Evolutionary conservation across 2,329 filamentous ascomycete species (phyloP), one percentile per base, ranked within the genome.

Genomic region (Colletotrichum sublineola): DNA sequence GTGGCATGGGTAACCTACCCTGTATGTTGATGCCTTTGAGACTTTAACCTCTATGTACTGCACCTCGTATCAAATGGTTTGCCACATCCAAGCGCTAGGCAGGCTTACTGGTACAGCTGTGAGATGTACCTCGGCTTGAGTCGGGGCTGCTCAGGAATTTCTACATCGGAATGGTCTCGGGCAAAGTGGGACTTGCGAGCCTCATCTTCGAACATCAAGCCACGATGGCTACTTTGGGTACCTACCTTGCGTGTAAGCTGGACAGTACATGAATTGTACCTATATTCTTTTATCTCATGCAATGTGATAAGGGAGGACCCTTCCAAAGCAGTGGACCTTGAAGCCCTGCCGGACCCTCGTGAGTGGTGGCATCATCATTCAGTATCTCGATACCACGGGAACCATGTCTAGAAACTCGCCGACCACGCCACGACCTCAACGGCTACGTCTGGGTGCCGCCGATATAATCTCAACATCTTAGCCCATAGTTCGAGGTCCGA

Each of bases 341-440:
- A 20, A 38, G 44, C n/a, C 33, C 20, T 15, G 44, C 20, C 18
- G 15, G 20, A 31, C 31, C 9, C 12, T 18, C 8, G n/a, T 20
- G 29, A 44, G 14, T 12, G 33, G 20, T 12, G 33, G 12, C 31
- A n/a, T 33, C 12, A 42, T 3, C 24, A 24, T 18, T n/a, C 20
- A 14, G 18, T 20, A 56, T 12, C 53, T n/a, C 33, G 33, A 31
- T 24, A 44, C 24, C 24, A 44, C 24, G 24, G 15, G 24, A 33
- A 38, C 33, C 38, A 24, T 44, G 46, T 12, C 5, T 1, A 9
- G 4, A 5, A 11, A 44, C n/a, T 55, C 38, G 12, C 14, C 9
- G 29, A 50, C 63, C 68, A 53, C 63, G 31, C 56, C 50, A 63
- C 33, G 15, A 12, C 29, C 20, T 11, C 11, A 31, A 42, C 50